These are phyloP conservation scores for Eustoma russellianum DNA, from an alignment of 257 asterid species.

Conservation along the genomic window DNA sequence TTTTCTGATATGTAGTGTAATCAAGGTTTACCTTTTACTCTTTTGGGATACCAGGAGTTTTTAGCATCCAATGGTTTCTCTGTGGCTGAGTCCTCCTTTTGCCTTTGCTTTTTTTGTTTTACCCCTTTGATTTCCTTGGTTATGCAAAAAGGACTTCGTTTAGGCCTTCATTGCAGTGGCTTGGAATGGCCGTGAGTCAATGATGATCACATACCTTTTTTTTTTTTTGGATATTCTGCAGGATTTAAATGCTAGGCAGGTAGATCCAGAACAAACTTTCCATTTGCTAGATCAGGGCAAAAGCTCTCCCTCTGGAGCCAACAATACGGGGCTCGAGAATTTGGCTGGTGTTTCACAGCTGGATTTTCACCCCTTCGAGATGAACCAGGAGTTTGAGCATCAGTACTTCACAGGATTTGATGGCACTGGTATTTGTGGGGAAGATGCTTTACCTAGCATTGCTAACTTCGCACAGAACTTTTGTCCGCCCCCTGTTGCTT, in stretches of 20 bases:
- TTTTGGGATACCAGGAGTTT: too few species aligned
- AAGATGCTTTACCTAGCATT: constrained; percentile 41
- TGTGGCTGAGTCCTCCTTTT: background rate
- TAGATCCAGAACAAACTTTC: constrained; percentile 45
- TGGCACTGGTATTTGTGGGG: constrained; percentile 37
- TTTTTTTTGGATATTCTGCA: constrained; percentile 18
- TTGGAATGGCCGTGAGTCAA: background rate
- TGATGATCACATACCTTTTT: background rate
- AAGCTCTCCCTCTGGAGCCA: constrained; percentile 36
- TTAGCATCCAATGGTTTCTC: too few species aligned
- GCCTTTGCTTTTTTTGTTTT: background rate
- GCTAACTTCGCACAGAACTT: constrained; percentile 46
- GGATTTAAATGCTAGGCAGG: constrained; percentile 40
- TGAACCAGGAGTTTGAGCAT: constrained; percentile 56
- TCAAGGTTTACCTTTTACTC: too few species aligned
- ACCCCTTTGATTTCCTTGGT: background rate
- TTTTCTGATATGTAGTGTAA: too few species aligned
- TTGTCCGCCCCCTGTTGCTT: constrained; percentile 89
- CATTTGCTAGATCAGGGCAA: constrained; percentile 56
- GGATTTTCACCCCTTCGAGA: constrained; percentile 48
- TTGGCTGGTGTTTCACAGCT: constrained; percentile 37
- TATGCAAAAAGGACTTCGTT: too few species aligned
- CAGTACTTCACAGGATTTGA: constrained; percentile 49
- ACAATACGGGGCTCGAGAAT: constrained; percentile 37
- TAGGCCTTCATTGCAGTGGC: too few species aligned